phyloP scores from a whole-genome alignment of 192 early-diverging fungal species.

The Backusella liffmaniae region DNA sequence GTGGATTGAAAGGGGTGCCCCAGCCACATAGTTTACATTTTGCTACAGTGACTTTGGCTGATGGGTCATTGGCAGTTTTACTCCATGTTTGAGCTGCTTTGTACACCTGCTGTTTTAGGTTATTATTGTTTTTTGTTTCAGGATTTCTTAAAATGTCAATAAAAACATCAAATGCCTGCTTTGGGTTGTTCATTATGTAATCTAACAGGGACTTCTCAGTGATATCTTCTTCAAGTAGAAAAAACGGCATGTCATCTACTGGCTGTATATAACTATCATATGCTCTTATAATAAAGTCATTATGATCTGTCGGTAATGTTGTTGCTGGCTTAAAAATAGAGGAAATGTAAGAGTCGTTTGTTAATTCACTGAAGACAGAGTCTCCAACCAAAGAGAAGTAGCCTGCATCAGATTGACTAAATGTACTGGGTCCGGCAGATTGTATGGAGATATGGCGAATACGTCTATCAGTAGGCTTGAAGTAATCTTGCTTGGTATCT shows the following conservation, averaged over 20 bases:
- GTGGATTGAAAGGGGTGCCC: conserved; percentile 23
- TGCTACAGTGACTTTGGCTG: conserved; percentile 30
- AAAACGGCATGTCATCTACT: not conserved
- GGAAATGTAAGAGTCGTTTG: not conserved
- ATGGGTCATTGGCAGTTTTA: not conserved
- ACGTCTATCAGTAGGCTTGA: conserved; percentile 1
- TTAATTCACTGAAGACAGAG: conserved; percentile 4
- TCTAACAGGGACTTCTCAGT: not conserved
- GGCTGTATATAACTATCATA: not conserved
- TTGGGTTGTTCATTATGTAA: not conserved
- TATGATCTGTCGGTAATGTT: not conserved
- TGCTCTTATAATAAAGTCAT: not conserved
- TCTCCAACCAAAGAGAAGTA: conserved; percentile 5
- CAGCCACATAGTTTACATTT: conserved; percentile 34
- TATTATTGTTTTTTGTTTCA: not conserved
- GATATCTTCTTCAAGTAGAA: not conserved
- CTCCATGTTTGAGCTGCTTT: conserved; percentile 11
- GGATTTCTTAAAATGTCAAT: not conserved
- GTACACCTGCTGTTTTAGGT: conserved; percentile 13
- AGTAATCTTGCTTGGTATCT: not conserved
- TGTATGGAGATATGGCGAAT: not conserved
- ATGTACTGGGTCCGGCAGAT: not conserved
- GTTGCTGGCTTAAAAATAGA: not conserved
- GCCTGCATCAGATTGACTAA: not conserved
- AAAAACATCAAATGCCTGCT: conserved; percentile 5